Base-by-base conservation (phyloP, 2,329 filamentous ascomycete species). In the Colletotrichum liriopes region DNA sequence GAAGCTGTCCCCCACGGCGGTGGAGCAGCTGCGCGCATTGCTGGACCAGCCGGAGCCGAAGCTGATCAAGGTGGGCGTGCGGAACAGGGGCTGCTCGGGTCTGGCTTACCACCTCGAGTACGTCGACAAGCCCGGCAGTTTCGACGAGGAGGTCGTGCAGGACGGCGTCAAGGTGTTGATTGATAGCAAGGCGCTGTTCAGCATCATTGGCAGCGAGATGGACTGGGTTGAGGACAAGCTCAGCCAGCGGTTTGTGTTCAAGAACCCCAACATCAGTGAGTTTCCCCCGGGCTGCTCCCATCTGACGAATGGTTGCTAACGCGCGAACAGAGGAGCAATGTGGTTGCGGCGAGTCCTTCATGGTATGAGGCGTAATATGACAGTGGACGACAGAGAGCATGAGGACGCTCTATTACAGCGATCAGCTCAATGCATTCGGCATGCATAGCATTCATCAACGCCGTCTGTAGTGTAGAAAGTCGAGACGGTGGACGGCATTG, bases 191-290 rank as follows among this genome's bases (percentile, higher is more conserved):
- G 96, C 96, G 52, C 85, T 99, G 61, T 95, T 99, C 81, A 98
- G 96, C 82, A 98, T 99, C 65, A 98, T 99, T 77, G 96, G 96
- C 6, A 98, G 93, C 79, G 96, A 98, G 84, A 99, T 99, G 96
- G 96, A 99, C 80, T 99, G 96, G 95, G 88, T 96, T 14, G 95
- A 98, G 84, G 96, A 98, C 78, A 98, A 97, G 85, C 85, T 99
- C 75, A 97, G 93, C 81, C 90, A 95, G 82, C 89, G 94, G 75
- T 99, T 99, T 82, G 92, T 98, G 62, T 99, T 99, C 84, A 92
- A 91, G 81, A 99, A 99, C 81, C 96, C 96, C 2, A 99, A 99
- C 79, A 98, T 98, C 81, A 99, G 95, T 98, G 86, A 90, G 95
- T 92, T n/a, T 41, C 14, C 35, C 35, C 35, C 35, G 11, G 5